phyloP scores from a whole-genome alignment of 306 rosid species.

The Fragaria iinumae region DNA sequence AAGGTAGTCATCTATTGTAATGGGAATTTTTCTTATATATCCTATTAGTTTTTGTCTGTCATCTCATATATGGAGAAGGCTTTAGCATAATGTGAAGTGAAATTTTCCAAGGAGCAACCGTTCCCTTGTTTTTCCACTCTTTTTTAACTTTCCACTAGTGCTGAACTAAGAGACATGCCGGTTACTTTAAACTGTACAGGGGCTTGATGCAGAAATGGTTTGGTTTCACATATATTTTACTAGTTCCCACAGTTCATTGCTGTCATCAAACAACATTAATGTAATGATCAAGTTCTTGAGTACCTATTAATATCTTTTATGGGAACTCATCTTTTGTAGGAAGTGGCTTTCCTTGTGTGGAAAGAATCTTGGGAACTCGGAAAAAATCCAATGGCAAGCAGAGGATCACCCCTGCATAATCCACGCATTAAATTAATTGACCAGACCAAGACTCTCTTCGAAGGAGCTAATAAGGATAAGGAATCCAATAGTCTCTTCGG shows the following conservation, averaged over 20 bases:
- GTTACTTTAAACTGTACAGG: neutral
- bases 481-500: conserved; percentile 71
- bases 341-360: conserved; percentile 93
- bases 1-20: neutral
- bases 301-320: conserved; percentile 6
- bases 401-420: conserved; percentile 92
- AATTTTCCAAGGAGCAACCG: neutral
- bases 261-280: neutral
- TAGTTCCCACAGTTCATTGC: neutral
- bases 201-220: neutral
- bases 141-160: neutral
- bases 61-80: conserved; percentile 2
- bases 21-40: neutral
- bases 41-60: neutral
- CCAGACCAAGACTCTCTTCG: conserved; percentile 70
- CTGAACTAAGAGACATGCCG: neutral
- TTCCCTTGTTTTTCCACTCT: neutral
- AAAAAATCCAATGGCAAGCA: conserved; percentile 95
- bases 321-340: conserved; percentile 43
- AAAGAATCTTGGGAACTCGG: conserved; percentile 92
- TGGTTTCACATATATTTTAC: neutral
- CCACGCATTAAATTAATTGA: conserved; percentile 87
- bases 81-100: neutral
- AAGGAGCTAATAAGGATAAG: conserved; percentile 55
- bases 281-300: neutral